A percentile compares a stretch with the other conserved stretches of the same genome.
Conservation (phyloP, 768 basidiomycete genomes). For the Pleurotus salmoneostramineus region DNA sequence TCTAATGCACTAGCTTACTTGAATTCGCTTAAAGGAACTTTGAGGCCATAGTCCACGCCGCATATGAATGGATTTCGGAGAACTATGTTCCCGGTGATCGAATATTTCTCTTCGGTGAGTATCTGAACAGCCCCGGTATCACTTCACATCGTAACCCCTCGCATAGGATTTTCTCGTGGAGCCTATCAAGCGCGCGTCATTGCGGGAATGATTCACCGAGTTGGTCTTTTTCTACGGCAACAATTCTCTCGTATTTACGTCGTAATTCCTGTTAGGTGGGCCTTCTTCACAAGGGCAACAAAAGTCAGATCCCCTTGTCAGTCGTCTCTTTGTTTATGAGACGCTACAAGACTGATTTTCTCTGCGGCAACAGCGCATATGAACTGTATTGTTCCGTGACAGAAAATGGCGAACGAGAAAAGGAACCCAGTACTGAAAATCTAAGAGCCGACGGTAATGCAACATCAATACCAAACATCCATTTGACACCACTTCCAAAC, state of each 20-base stretch:
- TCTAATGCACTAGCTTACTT: too few relatives aligned
- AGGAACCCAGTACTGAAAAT: background rate
- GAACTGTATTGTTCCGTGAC: conserved; percentile 23
- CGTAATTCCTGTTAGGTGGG: conserved; percentile 27
- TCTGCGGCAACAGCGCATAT: conserved; percentile 25
- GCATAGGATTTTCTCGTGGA: too few relatives aligned
- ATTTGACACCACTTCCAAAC: too few relatives aligned
- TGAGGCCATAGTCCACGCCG: too few relatives aligned
- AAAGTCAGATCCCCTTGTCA: conserved; percentile 35
- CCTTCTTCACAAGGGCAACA: conserved; percentile 34
- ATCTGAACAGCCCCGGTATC: too few relatives aligned
- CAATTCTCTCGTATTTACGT: background rate
- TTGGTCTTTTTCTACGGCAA: background rate
- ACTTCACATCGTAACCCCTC: too few relatives aligned
- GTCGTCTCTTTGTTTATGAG: background rate
- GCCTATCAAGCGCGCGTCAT: background rate
- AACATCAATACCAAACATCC: too few relatives aligned
- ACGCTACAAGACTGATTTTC: background rate
- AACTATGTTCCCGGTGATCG: too few relatives aligned
- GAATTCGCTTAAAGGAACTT: too few relatives aligned
- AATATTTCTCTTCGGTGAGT: too few relatives aligned
- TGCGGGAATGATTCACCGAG: background rate
- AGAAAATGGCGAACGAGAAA: background rate
- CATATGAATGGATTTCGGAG: too few relatives aligned
- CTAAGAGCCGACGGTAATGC: too few relatives aligned